Conservation (phyloP, 352 stramenopile species). For the Globisporangium cystogenes region DNA sequence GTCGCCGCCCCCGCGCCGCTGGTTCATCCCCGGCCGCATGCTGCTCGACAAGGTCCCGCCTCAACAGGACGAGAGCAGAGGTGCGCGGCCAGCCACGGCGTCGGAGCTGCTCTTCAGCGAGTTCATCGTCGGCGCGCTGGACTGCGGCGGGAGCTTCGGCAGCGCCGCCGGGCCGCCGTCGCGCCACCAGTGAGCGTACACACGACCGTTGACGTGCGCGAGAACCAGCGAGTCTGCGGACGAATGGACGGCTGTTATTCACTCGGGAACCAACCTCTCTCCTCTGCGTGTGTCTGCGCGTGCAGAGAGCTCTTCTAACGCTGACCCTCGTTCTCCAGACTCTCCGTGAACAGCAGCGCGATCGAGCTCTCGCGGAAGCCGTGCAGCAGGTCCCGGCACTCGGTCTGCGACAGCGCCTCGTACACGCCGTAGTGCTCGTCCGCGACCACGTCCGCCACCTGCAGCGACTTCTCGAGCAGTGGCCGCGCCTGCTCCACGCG, state of each 20-base stretch:
- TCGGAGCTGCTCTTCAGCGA: constrained; percentile 23
- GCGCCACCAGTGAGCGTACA: constrained; percentile 1
- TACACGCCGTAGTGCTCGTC: constrained; percentile 74
- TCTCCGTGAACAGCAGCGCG: constrained; percentile 49
- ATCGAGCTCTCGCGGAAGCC: constrained; percentile 66
- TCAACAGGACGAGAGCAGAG: constrained; percentile 3
- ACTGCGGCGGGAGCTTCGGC: constrained; percentile 33
- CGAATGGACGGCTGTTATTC: not conserved
- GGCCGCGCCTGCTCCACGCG: constrained; percentile 52
- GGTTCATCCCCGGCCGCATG: constrained; percentile 37
- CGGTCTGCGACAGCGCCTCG: constrained; percentile 44
- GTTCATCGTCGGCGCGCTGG: constrained; percentile 49
- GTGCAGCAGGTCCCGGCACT: constrained; percentile 63
- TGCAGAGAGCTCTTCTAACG: not conserved
- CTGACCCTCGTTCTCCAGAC: not conserved
- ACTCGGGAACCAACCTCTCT: not conserved
- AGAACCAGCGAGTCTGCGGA: not conserved
- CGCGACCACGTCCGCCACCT: constrained; percentile 73
- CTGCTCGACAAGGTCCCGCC: constrained; percentile 26
- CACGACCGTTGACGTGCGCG: too few relatives aligned
- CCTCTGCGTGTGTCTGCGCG: not conserved
- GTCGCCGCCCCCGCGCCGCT: constrained; percentile 15
- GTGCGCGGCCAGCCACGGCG: constrained; percentile 1
- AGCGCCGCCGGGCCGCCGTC: constrained; percentile 21
- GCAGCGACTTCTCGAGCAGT: constrained; percentile 65